Evolutionary conservation across 805 yeast genomes (phyloP).

Genomic region (Blastobotrys muscicola): DNA sequence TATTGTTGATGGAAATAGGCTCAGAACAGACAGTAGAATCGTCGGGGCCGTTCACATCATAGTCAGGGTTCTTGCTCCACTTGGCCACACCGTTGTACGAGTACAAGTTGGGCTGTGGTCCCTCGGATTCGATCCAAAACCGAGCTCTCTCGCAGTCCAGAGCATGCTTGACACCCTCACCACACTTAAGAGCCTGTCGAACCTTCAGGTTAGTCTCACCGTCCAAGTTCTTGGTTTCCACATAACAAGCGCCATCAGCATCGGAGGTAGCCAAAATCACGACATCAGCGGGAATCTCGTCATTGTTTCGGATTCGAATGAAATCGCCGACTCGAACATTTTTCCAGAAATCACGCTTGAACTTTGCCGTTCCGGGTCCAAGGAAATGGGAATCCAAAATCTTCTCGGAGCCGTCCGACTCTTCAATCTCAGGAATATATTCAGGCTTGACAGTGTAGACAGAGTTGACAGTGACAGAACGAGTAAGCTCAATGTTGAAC

Average conservation of each 20-base stretch:
- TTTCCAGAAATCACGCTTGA: conserved; percentile 58
- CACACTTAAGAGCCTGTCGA: conserved; percentile 48
- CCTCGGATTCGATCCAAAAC: conserved; percentile 59
- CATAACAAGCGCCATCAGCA: conserved; percentile 59
- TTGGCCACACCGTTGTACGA: conserved; percentile 57
- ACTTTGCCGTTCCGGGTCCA: conserved; percentile 31
- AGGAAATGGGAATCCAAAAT: conserved; percentile 18
- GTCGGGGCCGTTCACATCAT: conserved; percentile 22
- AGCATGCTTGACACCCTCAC: conserved; percentile 49
- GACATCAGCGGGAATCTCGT: conserved; percentile 73
- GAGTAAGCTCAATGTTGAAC: conserved; percentile 11
- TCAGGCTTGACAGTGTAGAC: conserved; percentile 8
- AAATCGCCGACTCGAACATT: conserved; percentile 70
- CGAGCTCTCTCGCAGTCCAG: conserved; percentile 47
- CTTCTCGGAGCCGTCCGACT: neutral
- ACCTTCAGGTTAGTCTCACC: conserved; percentile 72
- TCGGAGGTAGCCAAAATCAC: conserved; percentile 61
- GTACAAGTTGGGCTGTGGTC: conserved; percentile 57
- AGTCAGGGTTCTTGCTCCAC: conserved; percentile 24
- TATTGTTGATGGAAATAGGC: conserved; percentile 53
- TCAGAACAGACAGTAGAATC: conserved; percentile 30
- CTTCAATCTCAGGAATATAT: neutral
- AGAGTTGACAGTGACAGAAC: conserved; percentile 17
- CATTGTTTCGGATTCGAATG: conserved; percentile 57
- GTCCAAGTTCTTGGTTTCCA: conserved; percentile 64